Evolutionary conservation across 83 land plant genomes (phyloP).

Genomic region (Diphasiastrum complanatum): DNA sequence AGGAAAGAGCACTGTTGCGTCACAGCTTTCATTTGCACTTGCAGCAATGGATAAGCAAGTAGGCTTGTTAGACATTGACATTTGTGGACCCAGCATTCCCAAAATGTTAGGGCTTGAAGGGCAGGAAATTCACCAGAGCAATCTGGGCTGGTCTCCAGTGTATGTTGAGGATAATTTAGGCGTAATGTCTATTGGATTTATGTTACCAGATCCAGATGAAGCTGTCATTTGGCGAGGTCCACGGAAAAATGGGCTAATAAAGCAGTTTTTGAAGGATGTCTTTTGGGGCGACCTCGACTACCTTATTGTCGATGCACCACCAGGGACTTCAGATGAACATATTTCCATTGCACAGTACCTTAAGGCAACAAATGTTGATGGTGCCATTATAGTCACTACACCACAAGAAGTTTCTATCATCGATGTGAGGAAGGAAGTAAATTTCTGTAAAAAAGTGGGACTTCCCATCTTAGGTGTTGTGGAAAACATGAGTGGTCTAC

Average conservation of each 20-base stretch:
- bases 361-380: constrained; percentile 80
- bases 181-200: constrained; percentile 97
- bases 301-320: constrained; percentile 93
- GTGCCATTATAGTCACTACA: constrained; percentile 91
- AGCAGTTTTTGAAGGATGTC: constrained; percentile 90
- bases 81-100: constrained; percentile 98
- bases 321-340: constrained; percentile 98
- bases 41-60: constrained; percentile 85
- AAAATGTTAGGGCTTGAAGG: constrained; percentile 99
- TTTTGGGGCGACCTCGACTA: constrained; percentile 95
- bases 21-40: constrained; percentile 82
- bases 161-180: constrained; percentile 94
- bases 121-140: constrained; percentile 95
- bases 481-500: constrained; percentile 96
- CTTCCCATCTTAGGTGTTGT: constrained; percentile 82
- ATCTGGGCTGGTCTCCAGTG: constrained; percentile 97
- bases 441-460: constrained; percentile 90
- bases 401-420: constrained; percentile 97
- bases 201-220: constrained; percentile 91
- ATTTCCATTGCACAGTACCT: constrained; percentile 89
- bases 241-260: constrained; percentile 91
- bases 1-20: constrained; percentile 96
- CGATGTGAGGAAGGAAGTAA: constrained; percentile 95
- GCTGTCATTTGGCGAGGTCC: constrained; percentile 99
- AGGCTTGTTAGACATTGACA: constrained; percentile 93